Base-by-base conservation (phyloP, 345 rosid species). In the Draba incana region DNA sequence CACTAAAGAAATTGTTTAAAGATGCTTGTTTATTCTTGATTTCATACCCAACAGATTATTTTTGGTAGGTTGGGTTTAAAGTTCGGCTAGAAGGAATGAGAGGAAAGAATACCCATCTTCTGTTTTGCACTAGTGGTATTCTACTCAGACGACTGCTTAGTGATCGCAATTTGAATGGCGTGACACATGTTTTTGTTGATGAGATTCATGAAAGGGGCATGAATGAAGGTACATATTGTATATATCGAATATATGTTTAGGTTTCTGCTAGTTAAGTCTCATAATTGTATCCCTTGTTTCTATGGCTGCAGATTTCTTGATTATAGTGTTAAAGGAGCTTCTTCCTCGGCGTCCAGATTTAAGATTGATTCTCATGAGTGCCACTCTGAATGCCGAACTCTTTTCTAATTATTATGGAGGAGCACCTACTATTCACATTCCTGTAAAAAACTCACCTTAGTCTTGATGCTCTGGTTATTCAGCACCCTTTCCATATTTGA, bases 151-250 rank as follows among this genome's bases (percentile, higher is more conserved):
- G 99, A 65, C 74, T 94, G 56, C 84, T 94, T 23, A 88, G 92
- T 76, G 98, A 94, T 77, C 92, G 82, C 71, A 91, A 86, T 80
- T 82, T 94, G 87, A 72, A 74, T 81, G 99, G 99, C 25, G 62
- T 92, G 67, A 94, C 97, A 51, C 99, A 94, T 83, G 99, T 94
- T 72, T 89, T 94, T 68, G 99, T 94, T 52, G 99, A 94, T 72
- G 99, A 94, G 78, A 94, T 94, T 82, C 99, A 94, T 68, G 99
- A 94, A 75, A 79, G 99, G 64, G 99, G 99, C 80, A 94, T 94
- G 99, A 94, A 94, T 77, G 99, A 94, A 91, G 99, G 99, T 91
- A 79, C 69, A 28, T 13, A 63, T 57, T 64, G 35, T 42, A 64
- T 39, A 8, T 53, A 55, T 68, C 39, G 20, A 54, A 10, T 38